Conservation (phyloP, 1,139 yeast species). For the Suhomyces kunorum region DNA sequence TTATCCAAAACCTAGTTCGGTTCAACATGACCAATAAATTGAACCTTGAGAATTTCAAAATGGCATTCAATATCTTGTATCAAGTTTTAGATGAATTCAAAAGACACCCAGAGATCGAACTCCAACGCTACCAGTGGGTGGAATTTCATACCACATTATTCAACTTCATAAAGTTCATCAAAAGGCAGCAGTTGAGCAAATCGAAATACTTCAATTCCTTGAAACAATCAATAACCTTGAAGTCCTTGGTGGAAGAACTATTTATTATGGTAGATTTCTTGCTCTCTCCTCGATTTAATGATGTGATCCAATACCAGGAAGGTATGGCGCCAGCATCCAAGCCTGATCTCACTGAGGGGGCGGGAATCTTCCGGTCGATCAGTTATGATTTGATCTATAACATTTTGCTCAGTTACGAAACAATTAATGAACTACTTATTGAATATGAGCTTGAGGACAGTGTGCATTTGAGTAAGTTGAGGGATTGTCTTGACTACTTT, state of each 20-base stretch:
- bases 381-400: conserved; percentile 32
- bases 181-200: conserved; percentile 21
- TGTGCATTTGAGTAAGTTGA: conserved; percentile 19
- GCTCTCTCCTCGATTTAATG: conserved; percentile 19
- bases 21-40: conserved; percentile 43
- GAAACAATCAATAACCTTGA: conserved; percentile 17
- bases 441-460: conserved; percentile 11
- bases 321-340: conserved; percentile 8
- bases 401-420: conserved; percentile 34
- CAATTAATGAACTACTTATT: conserved; percentile 18
- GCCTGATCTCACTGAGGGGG: conserved; percentile 12
- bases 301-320: conserved; percentile 17
- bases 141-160: conserved; percentile 32
- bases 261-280: conserved; percentile 27
- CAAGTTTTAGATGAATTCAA: conserved; percentile 23
- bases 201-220: conserved; percentile 21
- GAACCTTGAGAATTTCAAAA: conserved; percentile 31
- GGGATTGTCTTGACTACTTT: conserved; percentile 25
- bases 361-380: conserved; percentile 19
- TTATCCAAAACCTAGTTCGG: conserved; percentile 37
- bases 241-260: conserved; percentile 29
- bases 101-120: conserved; percentile 9
- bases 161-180: conserved; percentile 29
- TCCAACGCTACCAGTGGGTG: conserved; percentile 29
- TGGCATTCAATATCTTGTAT: conserved; percentile 27